Evolutionary conservation across 441 rosid genomes (phyloP).

Genomic region (Metrosideros polymorpha): DNA sequence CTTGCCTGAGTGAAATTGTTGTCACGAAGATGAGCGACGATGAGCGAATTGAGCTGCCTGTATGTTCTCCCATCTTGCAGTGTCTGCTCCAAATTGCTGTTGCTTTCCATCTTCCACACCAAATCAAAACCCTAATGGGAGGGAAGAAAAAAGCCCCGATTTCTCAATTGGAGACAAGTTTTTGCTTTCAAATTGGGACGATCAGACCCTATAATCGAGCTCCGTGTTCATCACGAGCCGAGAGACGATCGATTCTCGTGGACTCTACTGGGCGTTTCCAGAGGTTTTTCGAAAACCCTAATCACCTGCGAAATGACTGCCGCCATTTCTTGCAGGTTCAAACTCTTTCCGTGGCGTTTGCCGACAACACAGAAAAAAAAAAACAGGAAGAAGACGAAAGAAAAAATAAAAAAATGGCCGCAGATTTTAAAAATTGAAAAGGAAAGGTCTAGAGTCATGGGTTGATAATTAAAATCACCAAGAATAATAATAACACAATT

Average conservation of each 20-base stretch:
- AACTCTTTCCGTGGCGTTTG: neutral
- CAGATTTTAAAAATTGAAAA: too few relatives aligned
- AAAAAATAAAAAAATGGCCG: too few relatives aligned
- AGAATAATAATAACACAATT: neutral
- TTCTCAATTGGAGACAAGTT: neutral
- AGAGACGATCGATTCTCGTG: neutral
- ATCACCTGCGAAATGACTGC: neutral
- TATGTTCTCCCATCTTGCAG: slow-evolving; percentile 60
- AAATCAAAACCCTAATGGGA: neutral
- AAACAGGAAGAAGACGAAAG: too few relatives aligned
- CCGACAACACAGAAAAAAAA: neutral
- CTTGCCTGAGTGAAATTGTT: slow-evolving; percentile 58
- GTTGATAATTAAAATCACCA: neutral
- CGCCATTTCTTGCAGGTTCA: neutral
- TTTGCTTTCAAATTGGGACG: neutral
- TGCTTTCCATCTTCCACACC: slow-evolving; percentile 27
- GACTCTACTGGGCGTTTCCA: neutral
- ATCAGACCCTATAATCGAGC: neutral
- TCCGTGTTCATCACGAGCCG: neutral
- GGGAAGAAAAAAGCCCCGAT: neutral
- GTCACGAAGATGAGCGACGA: slow-evolving; percentile 82
- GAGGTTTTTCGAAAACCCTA: neutral
- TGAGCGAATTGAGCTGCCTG: slow-evolving; percentile 59
- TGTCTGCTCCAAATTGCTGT: slow-evolving; percentile 46
- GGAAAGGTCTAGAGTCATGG: neutral